A percentile compares a stretch with the other conserved stretches of the same genome.
phyloP scores from a whole-genome alignment of 179 eudicot genomes.

The Drosera spatulata region DNA sequence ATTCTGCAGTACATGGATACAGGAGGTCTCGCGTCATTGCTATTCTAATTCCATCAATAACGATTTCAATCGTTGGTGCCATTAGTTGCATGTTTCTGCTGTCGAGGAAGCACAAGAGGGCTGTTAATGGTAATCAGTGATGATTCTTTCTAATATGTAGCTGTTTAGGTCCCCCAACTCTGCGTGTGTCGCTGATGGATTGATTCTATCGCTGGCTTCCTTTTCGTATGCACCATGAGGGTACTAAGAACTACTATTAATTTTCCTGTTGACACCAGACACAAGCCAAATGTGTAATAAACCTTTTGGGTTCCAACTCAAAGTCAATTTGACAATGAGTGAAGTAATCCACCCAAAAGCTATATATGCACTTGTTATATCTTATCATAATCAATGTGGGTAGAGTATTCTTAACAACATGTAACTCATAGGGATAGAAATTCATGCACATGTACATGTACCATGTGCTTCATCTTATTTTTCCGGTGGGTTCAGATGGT shows the following conservation, averaged over 20 bases:
- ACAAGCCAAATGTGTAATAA: no score
- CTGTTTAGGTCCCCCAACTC: not conserved
- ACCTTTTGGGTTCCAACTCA: no score
- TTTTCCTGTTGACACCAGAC: no score
- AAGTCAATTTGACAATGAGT: no score
- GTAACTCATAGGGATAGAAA: not conserved
- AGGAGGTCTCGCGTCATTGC: not conserved
- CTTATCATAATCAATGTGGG: not conserved
- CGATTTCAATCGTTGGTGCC: not conserved
- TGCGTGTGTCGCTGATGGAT: no score
- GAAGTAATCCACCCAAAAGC: no score
- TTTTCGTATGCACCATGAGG: no score
- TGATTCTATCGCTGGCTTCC: no score
- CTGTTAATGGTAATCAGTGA: conserved; percentile 1
- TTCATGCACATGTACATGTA: not conserved
- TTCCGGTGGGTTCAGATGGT: not conserved
- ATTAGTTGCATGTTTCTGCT: not conserved
- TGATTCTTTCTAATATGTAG: not conserved
- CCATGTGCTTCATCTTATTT: not conserved
- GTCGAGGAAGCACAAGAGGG: not conserved
- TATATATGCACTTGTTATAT: no score
- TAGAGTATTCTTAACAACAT: not conserved
- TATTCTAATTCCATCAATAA: not conserved
- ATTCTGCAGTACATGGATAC: conserved; percentile 1
- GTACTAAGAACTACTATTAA: no score